Evolutionary conservation across 495 filamentous ascomycete genomes (phyloP).

Genomic region (Xylaria curta): DNA sequence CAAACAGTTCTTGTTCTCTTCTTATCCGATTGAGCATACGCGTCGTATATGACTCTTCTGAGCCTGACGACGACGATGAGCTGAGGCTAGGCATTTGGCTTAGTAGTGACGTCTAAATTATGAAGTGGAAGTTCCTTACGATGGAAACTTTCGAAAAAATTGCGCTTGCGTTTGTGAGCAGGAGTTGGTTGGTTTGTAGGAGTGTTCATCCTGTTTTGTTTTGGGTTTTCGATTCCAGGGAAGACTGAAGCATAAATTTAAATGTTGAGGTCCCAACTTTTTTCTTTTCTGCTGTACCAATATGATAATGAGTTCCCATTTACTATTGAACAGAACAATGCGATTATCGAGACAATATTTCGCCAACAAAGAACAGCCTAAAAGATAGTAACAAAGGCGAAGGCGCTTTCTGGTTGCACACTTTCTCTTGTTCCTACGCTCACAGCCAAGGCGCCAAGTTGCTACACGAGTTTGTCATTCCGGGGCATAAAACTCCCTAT

Average conservation of each 20-base stretch:
- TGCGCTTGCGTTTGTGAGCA: neutral
- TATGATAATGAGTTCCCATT: neutral
- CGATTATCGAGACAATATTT: neutral
- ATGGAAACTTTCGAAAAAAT: neutral
- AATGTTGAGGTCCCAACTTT: neutral
- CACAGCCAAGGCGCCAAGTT: neutral
- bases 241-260: neutral
- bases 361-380: neutral
- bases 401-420: neutral
- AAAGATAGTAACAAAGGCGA: neutral
- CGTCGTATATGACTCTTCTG: conserved; percentile 22
- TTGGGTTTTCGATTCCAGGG: neutral
- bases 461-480: neutral
- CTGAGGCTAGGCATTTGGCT: neutral
- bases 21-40: conserved; percentile 1
- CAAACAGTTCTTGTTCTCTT: neutral
- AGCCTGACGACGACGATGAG: conserved; percentile 3
- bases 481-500: neutral
- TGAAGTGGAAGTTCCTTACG: neutral
- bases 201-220: neutral
- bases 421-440: neutral
- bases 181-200: neutral
- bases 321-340: neutral
- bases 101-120: neutral
- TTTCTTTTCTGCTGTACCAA: neutral